These are phyloP conservation scores for Phaeotremella skinneri DNA, from an alignment of 768 basidiomycete species.

Conservation along the genomic window DNA sequence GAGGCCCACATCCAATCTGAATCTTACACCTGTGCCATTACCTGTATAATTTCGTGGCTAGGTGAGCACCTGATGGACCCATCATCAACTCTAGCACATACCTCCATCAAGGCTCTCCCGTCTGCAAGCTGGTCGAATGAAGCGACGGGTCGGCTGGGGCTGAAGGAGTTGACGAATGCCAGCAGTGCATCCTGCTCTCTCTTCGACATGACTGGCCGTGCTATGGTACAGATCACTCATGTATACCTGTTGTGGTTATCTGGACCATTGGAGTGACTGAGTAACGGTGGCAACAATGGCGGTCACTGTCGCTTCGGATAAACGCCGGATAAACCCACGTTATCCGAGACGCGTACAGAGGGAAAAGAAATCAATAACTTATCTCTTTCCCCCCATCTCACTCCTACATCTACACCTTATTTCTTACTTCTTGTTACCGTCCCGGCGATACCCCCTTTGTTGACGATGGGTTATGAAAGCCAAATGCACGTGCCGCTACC, in stretches of 20 bases:
- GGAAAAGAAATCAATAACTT: too few relatives aligned
- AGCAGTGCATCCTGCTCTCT: slow-evolving; percentile 41
- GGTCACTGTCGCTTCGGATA: too few relatives aligned
- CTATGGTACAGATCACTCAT: too few relatives aligned
- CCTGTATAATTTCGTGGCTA: slow-evolving; percentile 13
- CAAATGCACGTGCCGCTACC: too few relatives aligned
- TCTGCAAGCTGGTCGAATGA: slow-evolving; percentile 39
- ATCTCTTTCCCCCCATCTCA: too few relatives aligned
- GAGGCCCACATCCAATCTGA: neutral
- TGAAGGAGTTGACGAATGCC: slow-evolving; percentile 44
- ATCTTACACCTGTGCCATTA: slow-evolving; percentile 29
- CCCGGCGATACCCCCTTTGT: too few relatives aligned
- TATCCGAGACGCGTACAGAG: neutral
- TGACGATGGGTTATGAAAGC: too few relatives aligned
- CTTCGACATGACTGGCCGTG: slow-evolving; percentile 28
- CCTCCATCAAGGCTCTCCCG: slow-evolving; percentile 43
- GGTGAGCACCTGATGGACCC: neutral
- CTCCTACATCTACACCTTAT: too few relatives aligned
- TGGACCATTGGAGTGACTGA: too few relatives aligned
- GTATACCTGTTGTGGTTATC: too few relatives aligned
- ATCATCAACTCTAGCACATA: slow-evolving; percentile 8
- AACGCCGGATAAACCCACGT: neutral
- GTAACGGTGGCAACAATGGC: too few relatives aligned
- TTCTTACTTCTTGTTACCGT: too few relatives aligned
- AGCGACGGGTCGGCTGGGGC: slow-evolving; percentile 26